Evolutionary conservation across 768 basidiomycete genomes (phyloP).

Genomic region (Cyathus striatus): DNA sequence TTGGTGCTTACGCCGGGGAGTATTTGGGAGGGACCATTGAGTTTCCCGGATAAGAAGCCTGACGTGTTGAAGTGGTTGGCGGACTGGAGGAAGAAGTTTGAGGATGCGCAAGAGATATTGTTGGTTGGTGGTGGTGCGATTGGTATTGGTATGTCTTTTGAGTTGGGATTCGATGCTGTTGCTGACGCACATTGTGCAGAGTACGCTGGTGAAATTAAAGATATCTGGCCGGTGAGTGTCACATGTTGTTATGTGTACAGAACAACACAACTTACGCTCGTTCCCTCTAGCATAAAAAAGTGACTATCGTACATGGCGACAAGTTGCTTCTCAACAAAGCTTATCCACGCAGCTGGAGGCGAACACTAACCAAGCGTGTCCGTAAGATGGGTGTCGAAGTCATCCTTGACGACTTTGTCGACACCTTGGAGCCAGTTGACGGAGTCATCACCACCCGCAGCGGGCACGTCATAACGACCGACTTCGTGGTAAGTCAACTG

Average conservation of each 20-base stretch:
- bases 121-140: conserved; percentile 22
- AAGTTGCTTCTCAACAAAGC: conserved; percentile 46
- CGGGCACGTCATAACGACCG: conserved; percentile 44
- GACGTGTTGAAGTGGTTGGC: conserved; percentile 15
- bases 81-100: conserved; percentile 15
- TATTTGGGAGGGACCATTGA: conserved; percentile 42
- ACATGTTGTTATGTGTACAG: neutral
- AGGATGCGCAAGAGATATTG: conserved; percentile 15
- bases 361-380: conserved; percentile 35
- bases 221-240: conserved; percentile 30
- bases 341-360: conserved; percentile 53
- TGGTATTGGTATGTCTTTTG: conserved; percentile 14
- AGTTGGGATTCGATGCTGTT: too few species aligned
- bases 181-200: too few species aligned
- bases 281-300: conserved; percentile 35
- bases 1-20: conserved; percentile 58
- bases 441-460: conserved; percentile 42
- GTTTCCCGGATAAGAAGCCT: conserved; percentile 29
- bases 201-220: conserved; percentile 37
- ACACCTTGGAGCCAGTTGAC: conserved; percentile 30
- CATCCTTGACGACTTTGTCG: conserved; percentile 49
- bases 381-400: conserved; percentile 41
- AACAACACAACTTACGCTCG: conserved; percentile 9
- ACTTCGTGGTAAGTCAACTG: conserved; percentile 47
- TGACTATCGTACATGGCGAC: conserved; percentile 61